Base-by-base conservation (phyloP, 2,329 filamentous ascomycete species). In the Diaporthe vaccinii region DNA sequence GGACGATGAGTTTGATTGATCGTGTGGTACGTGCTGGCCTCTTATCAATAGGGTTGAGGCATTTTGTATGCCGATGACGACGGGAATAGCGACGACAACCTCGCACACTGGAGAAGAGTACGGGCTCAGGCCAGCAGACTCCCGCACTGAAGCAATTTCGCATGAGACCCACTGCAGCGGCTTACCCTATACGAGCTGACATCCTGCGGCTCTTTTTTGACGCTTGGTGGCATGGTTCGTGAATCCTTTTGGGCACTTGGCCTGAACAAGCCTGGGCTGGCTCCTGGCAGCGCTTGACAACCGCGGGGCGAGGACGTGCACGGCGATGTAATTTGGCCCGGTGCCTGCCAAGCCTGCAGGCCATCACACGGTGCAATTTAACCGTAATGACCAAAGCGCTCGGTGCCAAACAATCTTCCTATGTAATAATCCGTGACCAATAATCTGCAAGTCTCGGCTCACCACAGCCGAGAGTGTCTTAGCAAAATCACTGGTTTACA, bases 361-460 rank as follows among this genome's bases (percentile, higher is more conserved):
- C 31, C 8, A 68, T 68, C 46, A 39, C 65, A 68, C 65, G 62
- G 65, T 22, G 65, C 65, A 68, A 68, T 68, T 68, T 68, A 68
- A 68, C 46, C 65, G 65, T 68, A 68, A 53, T 68, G 65, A 68
- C 31, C 31, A 68, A 53, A 39, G 65, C 65, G 65, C 65, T 39
- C 9, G 46, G 46, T 36, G 46, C 65, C 41, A 17, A 68, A 68
- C 28, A 68, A 51, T 7, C 20, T 12, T n/a, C 7, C 34, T 34
- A 34, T 34, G 34, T 34, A 20, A 55, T 20, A 4, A 14, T 2
- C 25, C 22, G 39, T 34, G 17, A 22, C 65, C 49, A n/a, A 36
- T n/a, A 53, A 39, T 4, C 31, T 68, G 65, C 46, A 68, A 49
- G 34, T 68, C 65, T 68, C 65, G 15, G 46, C 25, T 10, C 8